Base-by-base conservation (phyloP, 2,329 filamentous ascomycete species). In the Ophiocordyceps camponoti-floridani region DNA sequence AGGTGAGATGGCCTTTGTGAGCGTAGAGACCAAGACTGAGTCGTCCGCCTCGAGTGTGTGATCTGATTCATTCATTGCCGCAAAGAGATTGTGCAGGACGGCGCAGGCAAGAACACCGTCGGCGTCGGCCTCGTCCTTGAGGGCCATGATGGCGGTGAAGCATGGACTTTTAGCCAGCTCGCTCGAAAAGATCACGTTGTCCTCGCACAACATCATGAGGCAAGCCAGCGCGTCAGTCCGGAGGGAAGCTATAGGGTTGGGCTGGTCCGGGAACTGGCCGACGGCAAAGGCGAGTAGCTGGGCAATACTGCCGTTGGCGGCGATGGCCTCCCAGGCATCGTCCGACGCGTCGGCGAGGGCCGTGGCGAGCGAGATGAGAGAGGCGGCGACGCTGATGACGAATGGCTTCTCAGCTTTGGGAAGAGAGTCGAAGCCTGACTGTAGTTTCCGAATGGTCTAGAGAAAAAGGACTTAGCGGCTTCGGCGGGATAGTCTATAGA, bases 61-160 rank as follows among this genome's bases (percentile, higher is more conserved):
- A 1, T 52, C 46, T 1, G 49, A 47, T 2, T 47, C 50, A 4
- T 55, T 47, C 0, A 63, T 64, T 3, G 66, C 62, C 7, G 68
- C 58, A 54, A 77, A 79, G 33, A 81, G 58, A 49, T 79, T 79
- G 56, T 82, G 77, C 12, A 82, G 64, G 19, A 78, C 65, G 13
- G 73, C 72, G 43, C 75, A 80, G 8, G 75, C 68, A 9, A 78
- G 59, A 31, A 79, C 67, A 1, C 69, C 70, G 46, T 67, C 67
- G 16, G 68, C 59, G 28, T 62, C 69, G 31, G 61, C 61, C n/a
- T 63, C 57, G 18, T 68, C 62, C 47, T 68, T 70, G 41, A 78
- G 58, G 18, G 63, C 55, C 28, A 68, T 54, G 27, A 82, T 61
- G 4, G 64, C 58, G 14, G 70, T 65, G 47, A 76, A 71, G 53